Evolutionary conservation across 192 early-diverging fungal species (phyloP), one percentile per base, ranked within the genome.

Genomic region (Coemansia sp.): DNA sequence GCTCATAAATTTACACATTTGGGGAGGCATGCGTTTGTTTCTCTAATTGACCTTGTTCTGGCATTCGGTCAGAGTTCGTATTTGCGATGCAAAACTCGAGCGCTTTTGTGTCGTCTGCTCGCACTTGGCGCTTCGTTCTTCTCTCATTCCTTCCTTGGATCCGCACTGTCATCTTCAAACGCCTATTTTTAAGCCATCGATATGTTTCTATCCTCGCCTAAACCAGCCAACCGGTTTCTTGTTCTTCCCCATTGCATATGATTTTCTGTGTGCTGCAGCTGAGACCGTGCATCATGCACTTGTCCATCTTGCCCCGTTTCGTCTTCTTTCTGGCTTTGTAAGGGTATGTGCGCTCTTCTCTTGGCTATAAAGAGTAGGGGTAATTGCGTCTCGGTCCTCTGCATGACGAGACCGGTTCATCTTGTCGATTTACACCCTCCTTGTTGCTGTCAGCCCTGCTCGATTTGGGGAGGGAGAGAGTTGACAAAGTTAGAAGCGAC

Each of bases 401-500:
- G 55, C 55, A 58, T 15, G 19, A 9, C 19, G n/a, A 48, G 46
- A 19, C 46, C 21, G 19, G 46, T 48, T 19, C 46, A 48, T 48
- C 46, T 48, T 32, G 55, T 58, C 55, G 55, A 58, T 58, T 58
- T 31, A 32, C 55, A 32, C 11, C 1, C 55, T 58, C 55, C 23
- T 31, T 58, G 12, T 10, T 32, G 29, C 55, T 5, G 55, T 2
- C 29, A 15, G 55, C 14, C 55, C 15, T 15, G 55, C 55, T n/a
- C 55, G 29, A 58, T 58, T 58, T 58, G 55, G 29, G 55, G 55
- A 58, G 55, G 55, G 55, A 58, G 53, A 55, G 55, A 53, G 51
- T 51, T 51, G 48, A 25, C 48, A 51, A 45, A 25, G 48, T 29
- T 53, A 53, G 25, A 25, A 31, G 25, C 29, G 55, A 31, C 29